Evolutionary conservation across 257 asterid genomes (phyloP).

Genomic region (Verbascum thapsus): DNA sequence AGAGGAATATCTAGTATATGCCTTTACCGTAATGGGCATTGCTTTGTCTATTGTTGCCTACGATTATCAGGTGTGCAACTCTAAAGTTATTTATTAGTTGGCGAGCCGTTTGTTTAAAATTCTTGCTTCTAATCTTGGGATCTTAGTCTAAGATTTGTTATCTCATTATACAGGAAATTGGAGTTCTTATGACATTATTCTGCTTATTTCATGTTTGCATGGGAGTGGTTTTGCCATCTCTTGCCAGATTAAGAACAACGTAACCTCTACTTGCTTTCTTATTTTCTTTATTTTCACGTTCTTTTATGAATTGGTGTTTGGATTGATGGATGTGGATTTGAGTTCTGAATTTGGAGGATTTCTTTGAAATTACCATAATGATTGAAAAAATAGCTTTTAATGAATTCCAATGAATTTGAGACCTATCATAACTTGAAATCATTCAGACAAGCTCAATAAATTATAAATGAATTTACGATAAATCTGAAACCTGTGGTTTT

Average conservation of each 20-base stretch:
- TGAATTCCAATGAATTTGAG: too few species aligned
- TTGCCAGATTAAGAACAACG: constrained; percentile 94
- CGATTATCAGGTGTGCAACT: constrained; percentile 80
- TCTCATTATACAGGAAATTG: constrained; percentile 67
- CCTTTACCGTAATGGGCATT: constrained; percentile 61
- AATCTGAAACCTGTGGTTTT: too few species aligned
- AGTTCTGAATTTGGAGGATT: too few species aligned
- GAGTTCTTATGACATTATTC: constrained; percentile 68
- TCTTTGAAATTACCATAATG: too few species aligned
- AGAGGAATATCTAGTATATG: constrained; percentile 69
- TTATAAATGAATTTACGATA: too few species aligned
- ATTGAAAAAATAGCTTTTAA: too few species aligned
- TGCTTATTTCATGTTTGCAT: constrained; percentile 67
- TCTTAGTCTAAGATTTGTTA: constrained; percentile 18
- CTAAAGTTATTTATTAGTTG: constrained; percentile 14
- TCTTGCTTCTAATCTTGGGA: constrained; percentile 6
- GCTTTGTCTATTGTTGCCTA: constrained; percentile 65
- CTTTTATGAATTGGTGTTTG: too few species aligned
- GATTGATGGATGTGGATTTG: too few species aligned
- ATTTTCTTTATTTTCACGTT: neutral
- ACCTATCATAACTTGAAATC: too few species aligned
- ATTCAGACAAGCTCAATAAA: too few species aligned
- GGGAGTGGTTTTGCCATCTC: constrained; percentile 84
- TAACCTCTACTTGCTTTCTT: constrained; percentile 32
- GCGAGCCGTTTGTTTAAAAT: constrained; percentile 6